Evolutionary conservation across 768 basidiomycete genomes (phyloP).

Genomic region (Boletus subparvulus): DNA sequence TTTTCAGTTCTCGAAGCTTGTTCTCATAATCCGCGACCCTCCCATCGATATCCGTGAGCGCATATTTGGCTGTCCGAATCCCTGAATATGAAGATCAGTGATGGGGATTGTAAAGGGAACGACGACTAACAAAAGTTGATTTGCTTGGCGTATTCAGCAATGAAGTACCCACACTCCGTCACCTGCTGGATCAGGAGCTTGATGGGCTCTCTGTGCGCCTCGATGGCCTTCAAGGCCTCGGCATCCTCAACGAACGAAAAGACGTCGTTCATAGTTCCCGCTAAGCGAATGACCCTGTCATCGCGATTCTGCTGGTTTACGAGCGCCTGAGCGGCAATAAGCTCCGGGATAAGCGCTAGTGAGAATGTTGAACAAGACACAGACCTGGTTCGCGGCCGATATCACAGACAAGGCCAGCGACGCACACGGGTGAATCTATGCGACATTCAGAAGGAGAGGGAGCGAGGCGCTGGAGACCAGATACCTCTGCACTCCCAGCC

Average conservation of each 20-base stretch:
- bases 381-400: slow-evolving; percentile 9
- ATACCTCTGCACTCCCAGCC: not conserved
- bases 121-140: too few relatives aligned
- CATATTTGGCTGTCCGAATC: too few relatives aligned
- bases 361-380: not conserved
- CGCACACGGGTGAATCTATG: slow-evolving; percentile 13
- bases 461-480: not conserved
- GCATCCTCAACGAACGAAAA: not conserved
- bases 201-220: not conserved
- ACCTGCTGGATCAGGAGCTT: too few relatives aligned
- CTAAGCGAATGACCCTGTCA: slow-evolving; percentile 6
- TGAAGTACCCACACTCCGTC: too few relatives aligned
- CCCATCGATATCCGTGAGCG: too few relatives aligned
- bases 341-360: not conserved
- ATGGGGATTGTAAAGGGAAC: too few relatives aligned
- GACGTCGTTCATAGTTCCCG: slow-evolving; percentile 2
- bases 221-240: not conserved
- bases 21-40: too few relatives aligned
- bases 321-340: not conserved
- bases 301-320: slow-evolving; percentile 8
- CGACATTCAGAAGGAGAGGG: not conserved
- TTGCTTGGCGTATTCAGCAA: too few relatives aligned
- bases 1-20: too few relatives aligned
- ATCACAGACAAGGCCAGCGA: slow-evolving; percentile 14
- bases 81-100: too few relatives aligned